A percentile compares a stretch with the other conserved stretches of the same genome.
These are phyloP conservation scores for Elaeagnus macrophylla DNA, from an alignment of 306 rosid genomes.

Conservation along the genomic window DNA sequence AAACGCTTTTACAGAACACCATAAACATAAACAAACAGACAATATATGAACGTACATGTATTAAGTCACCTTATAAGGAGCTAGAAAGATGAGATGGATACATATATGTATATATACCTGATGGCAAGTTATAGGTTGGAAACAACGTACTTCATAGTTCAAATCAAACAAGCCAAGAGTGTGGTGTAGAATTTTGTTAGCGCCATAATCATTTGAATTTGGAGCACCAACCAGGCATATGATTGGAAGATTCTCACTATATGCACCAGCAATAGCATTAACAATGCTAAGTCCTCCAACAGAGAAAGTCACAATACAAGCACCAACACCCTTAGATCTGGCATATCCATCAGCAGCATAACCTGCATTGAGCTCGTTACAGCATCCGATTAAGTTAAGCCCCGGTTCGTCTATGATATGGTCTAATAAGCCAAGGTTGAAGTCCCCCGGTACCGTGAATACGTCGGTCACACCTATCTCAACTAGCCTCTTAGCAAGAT, in stretches of 20 bases:
- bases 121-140: neutral
- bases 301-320: conserved; percentile 9
- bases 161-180: conserved; percentile 9
- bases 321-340: conserved; percentile 9
- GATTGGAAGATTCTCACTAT: conserved; percentile 3
- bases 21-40: too few relatives aligned
- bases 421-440: conserved; percentile 5
- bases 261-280: conserved; percentile 6
- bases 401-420: conserved; percentile 4
- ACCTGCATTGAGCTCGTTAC: conserved; percentile 26
- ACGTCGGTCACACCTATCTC: conserved; percentile 20
- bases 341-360: conserved; percentile 30
- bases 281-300: conserved; percentile 5
- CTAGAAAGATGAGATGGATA: too few relatives aligned
- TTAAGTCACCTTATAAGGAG: too few relatives aligned
- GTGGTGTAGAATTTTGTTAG: conserved; percentile 6
- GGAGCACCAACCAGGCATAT: conserved; percentile 8
- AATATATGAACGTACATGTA: too few relatives aligned
- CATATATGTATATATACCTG: neutral
- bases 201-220: conserved; percentile 8
- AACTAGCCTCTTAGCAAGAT: conserved; percentile 17
- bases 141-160: neutral
- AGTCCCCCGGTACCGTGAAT: conserved; percentile 14
- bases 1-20: too few relatives aligned
- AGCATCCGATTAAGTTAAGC: conserved; percentile 23